phyloP scores from a whole-genome alignment of 2,329 filamentous ascomycete species.

The Aureobasidium sp. region DNA sequence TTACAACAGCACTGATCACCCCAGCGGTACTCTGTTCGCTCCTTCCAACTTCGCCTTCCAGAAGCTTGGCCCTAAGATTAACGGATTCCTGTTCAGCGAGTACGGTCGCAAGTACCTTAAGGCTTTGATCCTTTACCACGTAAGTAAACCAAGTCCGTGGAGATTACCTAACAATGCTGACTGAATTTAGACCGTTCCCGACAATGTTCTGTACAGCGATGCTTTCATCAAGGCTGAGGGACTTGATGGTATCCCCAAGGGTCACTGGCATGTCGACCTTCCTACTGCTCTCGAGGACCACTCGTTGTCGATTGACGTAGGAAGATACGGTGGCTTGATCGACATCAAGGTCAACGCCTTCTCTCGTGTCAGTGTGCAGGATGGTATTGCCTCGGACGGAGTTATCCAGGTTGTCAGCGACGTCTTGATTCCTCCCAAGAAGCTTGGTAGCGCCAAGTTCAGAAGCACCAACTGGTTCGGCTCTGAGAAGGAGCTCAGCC shows the following conservation, averaged over 20 bases:
- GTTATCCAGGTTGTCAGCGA: conserved; percentile 69
- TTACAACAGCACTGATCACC: conserved; percentile 44
- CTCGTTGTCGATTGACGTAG: conserved; percentile 63
- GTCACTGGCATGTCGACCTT: conserved; percentile 60
- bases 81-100: conserved; percentile 77
- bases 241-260: conserved; percentile 29
- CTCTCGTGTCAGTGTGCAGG: conserved; percentile 54
- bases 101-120: conserved; percentile 67
- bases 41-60: conserved; percentile 75
- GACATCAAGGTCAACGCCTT: conserved; percentile 69
- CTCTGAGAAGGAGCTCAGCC: conserved; percentile 44
- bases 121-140: conserved; percentile 41
- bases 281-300: conserved; percentile 63
- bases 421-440: conserved; percentile 69
- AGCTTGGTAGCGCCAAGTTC: conserved; percentile 29
- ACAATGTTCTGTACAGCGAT: conserved; percentile 75
- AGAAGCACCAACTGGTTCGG: conserved; percentile 29
- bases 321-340: conserved; percentile 58
- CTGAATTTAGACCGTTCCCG: conserved; percentile 46
- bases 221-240: conserved; percentile 51
- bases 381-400: conserved; percentile 68
- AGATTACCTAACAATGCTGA: neutral
- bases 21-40: conserved; percentile 70
- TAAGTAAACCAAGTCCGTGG: neutral
- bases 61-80: conserved; percentile 61